Evolutionary conservation across 495 filamentous ascomycete species (phyloP), one percentile per base, ranked within the genome.

Genomic region (Pyrenula massariospora): DNA sequence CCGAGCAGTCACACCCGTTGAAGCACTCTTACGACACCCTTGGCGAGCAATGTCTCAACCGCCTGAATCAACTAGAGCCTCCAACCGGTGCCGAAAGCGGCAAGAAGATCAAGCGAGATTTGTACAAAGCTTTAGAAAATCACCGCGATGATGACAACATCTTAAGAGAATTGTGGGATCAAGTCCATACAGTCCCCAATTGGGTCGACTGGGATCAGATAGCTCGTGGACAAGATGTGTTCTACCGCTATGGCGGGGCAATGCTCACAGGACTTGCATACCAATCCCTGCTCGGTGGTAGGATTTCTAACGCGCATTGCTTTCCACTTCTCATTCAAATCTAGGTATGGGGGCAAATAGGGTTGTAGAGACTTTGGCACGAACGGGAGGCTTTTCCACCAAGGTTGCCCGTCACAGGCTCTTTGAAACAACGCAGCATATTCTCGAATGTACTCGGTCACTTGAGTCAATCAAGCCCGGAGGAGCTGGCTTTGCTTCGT

Each of bases 201-300:
- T 94, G 88, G 88, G 89, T 94, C 1, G 82, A 90, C 66, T 93
- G 87, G 87, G 75, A 78, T 10, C 87, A 90, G 64, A 85, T 95
- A 59, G 70, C 77, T 59, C 70, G 87, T 62, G 75, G 71, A 8
- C 75, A 78, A 54, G 72, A 78, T 52, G 76, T 85, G 0, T 86
- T 85, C 62, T 87, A 83, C 63, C 80, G 89, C 20, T 93, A 92
- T 64, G 85, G 81, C 21, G 81, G 78, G 19, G 79, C 85, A 2
- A 80, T 77, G 31, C 63, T 86, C 12, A 82, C 75, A 5, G 77
- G 83, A 22, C 70, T 89, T 2, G 77, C 84, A 53, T 88, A 84
- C 61, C 75, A 85, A 50, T 80, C 77, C 52, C 68, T 88, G 2
- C 71, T 88, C 25, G 85, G 84, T 8, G n/a, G n/a, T n/a, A n/a